A percentile compares a stretch with the other conserved stretches of the same genome.
Evolutionary conservation across 768 basidiomycete species (phyloP).

Genomic region (Lentinula lateritia): DNA sequence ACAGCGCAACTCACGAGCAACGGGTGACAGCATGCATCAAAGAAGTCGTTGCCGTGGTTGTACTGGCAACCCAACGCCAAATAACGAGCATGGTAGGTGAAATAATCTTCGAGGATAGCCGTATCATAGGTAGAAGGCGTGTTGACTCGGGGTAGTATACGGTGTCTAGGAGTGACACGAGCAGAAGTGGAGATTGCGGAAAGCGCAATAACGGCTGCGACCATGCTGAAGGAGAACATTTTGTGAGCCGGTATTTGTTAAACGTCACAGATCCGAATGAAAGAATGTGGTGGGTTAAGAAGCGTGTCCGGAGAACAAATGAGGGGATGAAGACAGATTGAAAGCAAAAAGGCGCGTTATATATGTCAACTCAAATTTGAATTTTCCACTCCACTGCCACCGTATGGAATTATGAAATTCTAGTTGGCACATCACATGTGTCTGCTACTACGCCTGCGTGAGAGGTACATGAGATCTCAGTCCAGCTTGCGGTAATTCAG

Average conservation of each 20-base stretch:
- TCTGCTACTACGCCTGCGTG: too few relatives aligned
- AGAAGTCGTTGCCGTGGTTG: constrained; percentile 49
- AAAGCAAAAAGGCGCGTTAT: not conserved
- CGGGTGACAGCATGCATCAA: constrained; percentile 68
- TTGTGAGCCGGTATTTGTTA: constrained; percentile 1
- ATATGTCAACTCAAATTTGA: too few relatives aligned
- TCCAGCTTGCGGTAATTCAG: too few relatives aligned
- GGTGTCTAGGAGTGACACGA: constrained; percentile 29
- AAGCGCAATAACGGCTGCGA: constrained; percentile 31
- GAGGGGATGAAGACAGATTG: not conserved
- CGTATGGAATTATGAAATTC: too few relatives aligned
- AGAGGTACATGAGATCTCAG: too few relatives aligned
- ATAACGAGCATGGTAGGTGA: constrained; percentile 58
- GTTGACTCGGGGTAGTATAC: constrained; percentile 27
- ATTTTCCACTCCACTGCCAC: too few relatives aligned
- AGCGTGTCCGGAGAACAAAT: not conserved
- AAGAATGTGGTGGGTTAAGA: not conserved
- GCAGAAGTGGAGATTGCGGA: constrained; percentile 18
- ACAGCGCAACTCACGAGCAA: constrained; percentile 40
- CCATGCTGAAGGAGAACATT: constrained; percentile 30
- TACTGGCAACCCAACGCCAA: constrained; percentile 43
- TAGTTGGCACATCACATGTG: too few relatives aligned
- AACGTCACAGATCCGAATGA: not conserved
- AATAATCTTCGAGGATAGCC: constrained; percentile 47
- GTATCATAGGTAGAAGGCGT: constrained; percentile 32